Evolutionary conservation across 2,329 filamentous ascomycete genomes (phyloP).

Genomic region (Fusarium pseudocircinatum): DNA sequence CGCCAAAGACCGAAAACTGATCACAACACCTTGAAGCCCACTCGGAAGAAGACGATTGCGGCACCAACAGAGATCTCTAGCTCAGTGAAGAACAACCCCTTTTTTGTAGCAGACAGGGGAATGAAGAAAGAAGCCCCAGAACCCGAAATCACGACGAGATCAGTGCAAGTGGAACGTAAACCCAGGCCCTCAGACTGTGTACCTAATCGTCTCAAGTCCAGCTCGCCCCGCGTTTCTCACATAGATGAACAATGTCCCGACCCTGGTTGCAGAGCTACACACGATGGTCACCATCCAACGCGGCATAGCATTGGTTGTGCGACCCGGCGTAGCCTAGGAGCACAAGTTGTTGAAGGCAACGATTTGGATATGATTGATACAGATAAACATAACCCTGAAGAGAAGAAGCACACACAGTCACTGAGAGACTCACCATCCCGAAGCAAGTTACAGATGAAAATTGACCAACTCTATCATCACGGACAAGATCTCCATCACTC

Average conservation of each 20-base stretch:
- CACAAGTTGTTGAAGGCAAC: not conserved
- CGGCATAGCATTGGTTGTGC: constrained; percentile 49
- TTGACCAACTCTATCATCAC: constrained; percentile 47
- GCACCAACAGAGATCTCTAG: constrained; percentile 17
- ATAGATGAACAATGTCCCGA: constrained; percentile 41
- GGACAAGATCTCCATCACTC: constrained; percentile 48
- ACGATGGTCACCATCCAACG: constrained; percentile 41
- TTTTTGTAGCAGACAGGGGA: constrained; percentile 45
- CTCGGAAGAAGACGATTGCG: constrained; percentile 15
- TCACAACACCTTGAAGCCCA: constrained; percentile 5
- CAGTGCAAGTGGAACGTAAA: constrained; percentile 29
- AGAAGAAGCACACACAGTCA: not conserved
- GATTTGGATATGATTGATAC: constrained; percentile 13
- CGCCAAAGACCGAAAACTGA: constrained; percentile 3
- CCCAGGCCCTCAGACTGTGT: constrained; percentile 46
- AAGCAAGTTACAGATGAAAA: constrained; percentile 36
- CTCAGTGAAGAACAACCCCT: constrained; percentile 46
- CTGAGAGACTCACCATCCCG: constrained; percentile 1
- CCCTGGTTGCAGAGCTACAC: constrained; percentile 41
- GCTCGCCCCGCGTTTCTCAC: constrained; percentile 11
- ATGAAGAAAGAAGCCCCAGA: constrained; percentile 29
- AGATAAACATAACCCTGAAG: constrained; percentile 2
- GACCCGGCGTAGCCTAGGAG: constrained; percentile 14
- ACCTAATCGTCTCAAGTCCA: constrained; percentile 33
- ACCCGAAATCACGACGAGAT: constrained; percentile 36